Conservation (phyloP, 1,139 yeast species). For the Wickerhamiella infanticola region DNA sequence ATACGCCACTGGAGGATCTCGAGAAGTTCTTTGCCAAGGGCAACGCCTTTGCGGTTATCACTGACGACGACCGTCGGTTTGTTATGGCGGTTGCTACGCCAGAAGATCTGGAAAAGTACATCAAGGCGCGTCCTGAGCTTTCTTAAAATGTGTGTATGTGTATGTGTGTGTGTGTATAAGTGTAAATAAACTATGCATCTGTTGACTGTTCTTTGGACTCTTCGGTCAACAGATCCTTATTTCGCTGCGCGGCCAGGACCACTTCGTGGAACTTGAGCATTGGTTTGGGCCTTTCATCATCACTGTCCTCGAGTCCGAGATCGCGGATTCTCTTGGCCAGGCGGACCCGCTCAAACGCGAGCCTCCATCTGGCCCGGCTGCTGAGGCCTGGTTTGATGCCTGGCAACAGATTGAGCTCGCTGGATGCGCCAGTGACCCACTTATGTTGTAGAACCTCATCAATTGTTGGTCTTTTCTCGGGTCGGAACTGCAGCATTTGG, state of each 20-base stretch:
- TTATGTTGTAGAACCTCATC: slow-evolving; percentile 44
- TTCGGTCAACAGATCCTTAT: slow-evolving; percentile 32
- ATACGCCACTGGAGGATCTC: slow-evolving; percentile 41
- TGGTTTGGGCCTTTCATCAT: slow-evolving; percentile 29
- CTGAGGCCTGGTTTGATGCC: slow-evolving; percentile 57
- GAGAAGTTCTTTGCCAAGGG: slow-evolving; percentile 38
- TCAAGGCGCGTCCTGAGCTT: slow-evolving; percentile 33
- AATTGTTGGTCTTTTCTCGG: slow-evolving; percentile 53
- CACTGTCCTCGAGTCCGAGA: slow-evolving; percentile 37
- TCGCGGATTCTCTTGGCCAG: slow-evolving; percentile 59
- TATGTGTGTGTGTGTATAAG: too few species aligned
- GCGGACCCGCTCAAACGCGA: slow-evolving; percentile 70
- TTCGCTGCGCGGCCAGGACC: slow-evolving; percentile 54
- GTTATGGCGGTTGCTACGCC: slow-evolving; percentile 52
- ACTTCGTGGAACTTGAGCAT: slow-evolving; percentile 41
- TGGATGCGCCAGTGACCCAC: slow-evolving; percentile 41
- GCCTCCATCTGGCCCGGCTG: slow-evolving; percentile 71
- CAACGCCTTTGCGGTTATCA: slow-evolving; percentile 42
- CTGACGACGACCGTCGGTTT: slow-evolving; percentile 38
- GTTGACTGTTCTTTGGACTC: neutral
- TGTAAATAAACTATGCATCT: too few species aligned
- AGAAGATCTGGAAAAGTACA: slow-evolving; percentile 41
- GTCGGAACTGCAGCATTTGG: slow-evolving; percentile 49
- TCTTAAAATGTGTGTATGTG: too few species aligned
- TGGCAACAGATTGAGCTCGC: slow-evolving; percentile 52